phyloP scores from a whole-genome alignment of 352 stramenopile genomes.

The Globisporangium sylvaticum region DNA sequence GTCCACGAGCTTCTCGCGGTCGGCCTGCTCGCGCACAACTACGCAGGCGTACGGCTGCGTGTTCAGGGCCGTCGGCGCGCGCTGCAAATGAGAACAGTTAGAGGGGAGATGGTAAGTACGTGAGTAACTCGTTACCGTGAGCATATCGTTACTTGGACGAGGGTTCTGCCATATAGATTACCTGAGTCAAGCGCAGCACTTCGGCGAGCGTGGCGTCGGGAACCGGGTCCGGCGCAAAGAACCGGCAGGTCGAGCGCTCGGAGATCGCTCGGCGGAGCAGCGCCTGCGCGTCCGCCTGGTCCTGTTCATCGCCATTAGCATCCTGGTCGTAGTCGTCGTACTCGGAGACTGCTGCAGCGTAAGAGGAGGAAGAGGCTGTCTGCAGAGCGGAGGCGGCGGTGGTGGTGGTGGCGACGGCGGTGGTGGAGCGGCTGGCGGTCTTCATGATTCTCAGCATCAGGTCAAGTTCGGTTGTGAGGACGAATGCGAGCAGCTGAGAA shows the following conservation, averaged over 20 bases:
- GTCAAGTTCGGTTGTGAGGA: not conserved
- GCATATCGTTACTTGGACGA: no score
- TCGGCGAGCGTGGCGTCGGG: conserved; percentile 53
- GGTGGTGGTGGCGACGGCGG: not conserved
- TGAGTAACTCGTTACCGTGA: no score
- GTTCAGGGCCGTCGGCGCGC: conserved; percentile 75
- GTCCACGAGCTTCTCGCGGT: conserved; percentile 61
- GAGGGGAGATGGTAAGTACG: no score
- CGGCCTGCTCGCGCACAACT: conserved; percentile 59
- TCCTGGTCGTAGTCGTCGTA: not conserved
- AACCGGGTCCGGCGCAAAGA: conserved; percentile 21
- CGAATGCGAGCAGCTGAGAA: not conserved
- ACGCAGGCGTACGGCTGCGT: conserved; percentile 76
- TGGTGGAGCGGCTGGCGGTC: not conserved
- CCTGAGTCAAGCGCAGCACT: conserved; percentile 64
- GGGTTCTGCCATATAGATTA: no score
- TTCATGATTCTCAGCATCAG: not conserved
- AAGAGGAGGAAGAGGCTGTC: not conserved
- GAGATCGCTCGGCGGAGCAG: conserved; percentile 13
- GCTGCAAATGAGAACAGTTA: no score
- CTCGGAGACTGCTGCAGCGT: not conserved
- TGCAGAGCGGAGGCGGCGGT: not conserved
- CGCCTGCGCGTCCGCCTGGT: not conserved
- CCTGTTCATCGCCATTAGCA: not conserved
- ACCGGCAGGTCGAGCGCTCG: conserved; percentile 10